Evolutionary conservation across 768 basidiomycete genomes (phyloP), one percentile per base, ranked within the genome.

Genomic region (Pleurotus tuoliensis): DNA sequence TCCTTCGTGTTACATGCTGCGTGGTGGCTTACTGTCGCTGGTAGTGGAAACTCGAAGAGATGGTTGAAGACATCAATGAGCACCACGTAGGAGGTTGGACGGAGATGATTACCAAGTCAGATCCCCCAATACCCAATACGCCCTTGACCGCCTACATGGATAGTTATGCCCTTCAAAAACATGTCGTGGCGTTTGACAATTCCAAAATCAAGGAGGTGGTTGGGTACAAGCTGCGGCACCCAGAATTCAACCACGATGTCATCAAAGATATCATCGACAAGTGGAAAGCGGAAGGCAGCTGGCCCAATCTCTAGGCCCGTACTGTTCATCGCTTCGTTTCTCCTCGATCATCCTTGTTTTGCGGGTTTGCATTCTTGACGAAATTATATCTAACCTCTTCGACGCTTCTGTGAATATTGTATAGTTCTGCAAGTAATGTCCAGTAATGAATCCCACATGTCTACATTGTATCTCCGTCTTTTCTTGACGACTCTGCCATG

Each of bases 21-120:
- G 40, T 34, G 6, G 46, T 15, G 40, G 64, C 30, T 60, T 16
- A 47, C 34, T 54, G 25, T 40, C 15, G 54, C 52, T 40, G 47
- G 8, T 63, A 90, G 86, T 73, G 89, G 62, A 75, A 58, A 12
- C 55, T 82, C 24, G 86, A 90, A 54, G 88, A 91, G 60, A 69
- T 80, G 40, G 81, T 92, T 5, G 89, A 92, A 64, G 88, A 91
- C 48, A 89, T 92, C 64, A 94, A 93, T 65, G 90, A 92, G 65
- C 81, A 84, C 47, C 92, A 94, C 64, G 88, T 92, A 30, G 75
- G 81, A 52, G 84, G 82, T 9, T 94, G 92, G 92, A 89, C 85
- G 6, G 79, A 89, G 66, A 91, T 94, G 87, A 79, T 92, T 62
- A 71, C 73, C 18, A 82, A 72, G 46, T 87, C 91, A 37, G 79